Evolutionary conservation across 169 alveolate genomes (phyloP).

Genomic region (Babesia ovata): DNA sequence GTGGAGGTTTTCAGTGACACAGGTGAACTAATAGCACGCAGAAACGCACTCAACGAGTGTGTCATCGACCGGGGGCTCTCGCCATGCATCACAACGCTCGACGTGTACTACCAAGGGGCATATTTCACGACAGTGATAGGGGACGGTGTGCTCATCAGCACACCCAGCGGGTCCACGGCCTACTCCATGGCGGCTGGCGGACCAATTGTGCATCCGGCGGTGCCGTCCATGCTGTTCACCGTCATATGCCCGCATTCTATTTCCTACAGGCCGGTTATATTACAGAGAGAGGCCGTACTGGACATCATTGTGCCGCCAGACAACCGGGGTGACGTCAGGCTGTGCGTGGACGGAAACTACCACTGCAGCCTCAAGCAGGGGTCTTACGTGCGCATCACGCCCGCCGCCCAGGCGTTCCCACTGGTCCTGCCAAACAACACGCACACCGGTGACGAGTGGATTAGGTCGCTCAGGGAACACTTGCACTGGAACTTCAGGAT

Average conservation of each 20-base stretch:
- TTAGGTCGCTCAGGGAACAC: constrained; percentile 61
- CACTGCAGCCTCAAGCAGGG: constrained; percentile 60
- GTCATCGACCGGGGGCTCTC: constrained; percentile 77
- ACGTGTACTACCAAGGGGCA: constrained; percentile 68
- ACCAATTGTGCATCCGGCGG: constrained; percentile 92
- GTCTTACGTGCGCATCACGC: constrained; percentile 42
- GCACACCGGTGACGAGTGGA: constrained; percentile 63
- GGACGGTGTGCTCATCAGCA: constrained; percentile 83
- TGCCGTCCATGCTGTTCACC: constrained; percentile 86
- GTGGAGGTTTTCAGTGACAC: constrained; percentile 54
- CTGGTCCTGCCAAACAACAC: constrained; percentile 67
- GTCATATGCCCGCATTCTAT: constrained; percentile 95
- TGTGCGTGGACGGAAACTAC: constrained; percentile 69
- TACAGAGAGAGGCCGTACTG: constrained; percentile 78
- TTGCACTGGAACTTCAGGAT: constrained; percentile 69
- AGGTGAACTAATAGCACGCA: constrained; percentile 33
- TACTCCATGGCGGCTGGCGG: constrained; percentile 98
- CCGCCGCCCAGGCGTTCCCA: constrained; percentile 49
- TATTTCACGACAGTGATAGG: constrained; percentile 80
- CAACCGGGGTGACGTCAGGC: constrained; percentile 70
- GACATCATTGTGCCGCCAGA: constrained; percentile 73
- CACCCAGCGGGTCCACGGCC: constrained; percentile 99
- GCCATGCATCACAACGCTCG: constrained; percentile 69
- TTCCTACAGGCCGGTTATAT: constrained; percentile 93
- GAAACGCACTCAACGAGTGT: constrained; percentile 76